Evolutionary conservation across 2,329 filamentous ascomycete genomes (phyloP).

Genomic region (Lojkania enalia): DNA sequence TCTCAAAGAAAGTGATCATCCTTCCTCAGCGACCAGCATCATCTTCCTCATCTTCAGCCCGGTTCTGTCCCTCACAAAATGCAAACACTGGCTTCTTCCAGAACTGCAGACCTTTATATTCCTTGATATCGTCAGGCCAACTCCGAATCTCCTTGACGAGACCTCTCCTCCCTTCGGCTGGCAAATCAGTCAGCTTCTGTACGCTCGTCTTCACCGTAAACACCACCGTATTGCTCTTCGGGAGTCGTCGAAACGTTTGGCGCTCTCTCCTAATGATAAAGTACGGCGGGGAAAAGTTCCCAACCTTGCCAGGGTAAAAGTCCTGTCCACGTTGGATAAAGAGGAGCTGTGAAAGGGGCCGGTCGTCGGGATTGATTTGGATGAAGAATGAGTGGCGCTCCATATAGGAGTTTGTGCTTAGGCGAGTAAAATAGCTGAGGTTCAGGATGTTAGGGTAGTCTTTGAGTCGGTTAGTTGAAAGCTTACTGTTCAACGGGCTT

Average conservation of each 20-base stretch:
- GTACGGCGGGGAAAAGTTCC: constrained; percentile 37
- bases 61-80: constrained; percentile 16
- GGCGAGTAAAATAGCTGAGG: constrained; percentile 51
- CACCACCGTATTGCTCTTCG: constrained; percentile 50
- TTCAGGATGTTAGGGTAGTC: constrained; percentile 23
- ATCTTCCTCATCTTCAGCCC: constrained; percentile 1
- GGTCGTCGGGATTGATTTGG: constrained; percentile 48
- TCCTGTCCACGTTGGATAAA: constrained; percentile 49
- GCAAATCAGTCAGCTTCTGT: constrained; percentile 27
- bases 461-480: constrained; percentile 3
- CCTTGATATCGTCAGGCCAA: constrained; percentile 29
- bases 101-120: constrained; percentile 29
- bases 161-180: constrained; percentile 6
- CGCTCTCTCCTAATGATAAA: constrained; percentile 55
- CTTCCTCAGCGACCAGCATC: not conserved
- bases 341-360: constrained; percentile 48
- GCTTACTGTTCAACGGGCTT: constrained; percentile 49
- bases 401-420: constrained; percentile 49
- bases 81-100: constrained; percentile 27
- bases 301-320: constrained; percentile 31
- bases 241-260: constrained; percentile 55
- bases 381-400: constrained; percentile 56
- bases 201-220: constrained; percentile 56
- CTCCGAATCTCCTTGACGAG: constrained; percentile 24
- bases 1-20: too few species aligned